Base-by-base conservation (phyloP, 2,329 filamentous ascomycete genomes). In the Aspergillus jensenii region DNA sequence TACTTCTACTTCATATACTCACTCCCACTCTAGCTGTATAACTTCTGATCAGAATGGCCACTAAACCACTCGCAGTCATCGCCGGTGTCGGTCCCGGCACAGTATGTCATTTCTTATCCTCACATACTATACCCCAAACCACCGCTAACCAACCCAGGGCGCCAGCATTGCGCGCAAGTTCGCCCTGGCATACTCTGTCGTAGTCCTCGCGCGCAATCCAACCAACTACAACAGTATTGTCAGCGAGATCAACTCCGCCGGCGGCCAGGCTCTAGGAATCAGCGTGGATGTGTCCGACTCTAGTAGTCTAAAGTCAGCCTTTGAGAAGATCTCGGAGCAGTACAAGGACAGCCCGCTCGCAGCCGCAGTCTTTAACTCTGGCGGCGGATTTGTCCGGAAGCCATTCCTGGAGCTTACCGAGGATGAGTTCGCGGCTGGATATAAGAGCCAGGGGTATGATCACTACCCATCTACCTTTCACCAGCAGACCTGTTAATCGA, bases 361-460 rank as follows among this genome's bases (percentile, higher is more conserved):
- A 37, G 85, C 84, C 0, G 84, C 85, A 0, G 77, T 88, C 3
- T 88, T 86, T 71, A 88, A 88, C 63, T 80, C 84, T 4, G 80
- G 77, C 2, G 85, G 85, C 0, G 73, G 76, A 2, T 86, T 87
- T 58, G 73, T 80, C 27, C 75, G 84, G 50, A 87, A 87, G 69
- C 81, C 84, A 0, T 82, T 89, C 60, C 74, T 89, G 9, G 86
- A 87, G 58, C 72, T 87, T 58, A 83, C 79, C 0, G 80, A 84
- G 52, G 78, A 82, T 37, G 84, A 87, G 27, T 87, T 87, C 66
- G 71, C 74, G 37, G 72, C 71, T 12, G 79, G 80, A 3, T 79
- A 79, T 56, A 76, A 80, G 27, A 80, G 81, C 37, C 80, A 80
- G 61, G 78, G 75, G 81, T 83, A 71, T 61, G 78, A 59, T n/a